phyloP scores from a whole-genome alignment of 83 land plant genomes.

The Larix sibirica region DNA sequence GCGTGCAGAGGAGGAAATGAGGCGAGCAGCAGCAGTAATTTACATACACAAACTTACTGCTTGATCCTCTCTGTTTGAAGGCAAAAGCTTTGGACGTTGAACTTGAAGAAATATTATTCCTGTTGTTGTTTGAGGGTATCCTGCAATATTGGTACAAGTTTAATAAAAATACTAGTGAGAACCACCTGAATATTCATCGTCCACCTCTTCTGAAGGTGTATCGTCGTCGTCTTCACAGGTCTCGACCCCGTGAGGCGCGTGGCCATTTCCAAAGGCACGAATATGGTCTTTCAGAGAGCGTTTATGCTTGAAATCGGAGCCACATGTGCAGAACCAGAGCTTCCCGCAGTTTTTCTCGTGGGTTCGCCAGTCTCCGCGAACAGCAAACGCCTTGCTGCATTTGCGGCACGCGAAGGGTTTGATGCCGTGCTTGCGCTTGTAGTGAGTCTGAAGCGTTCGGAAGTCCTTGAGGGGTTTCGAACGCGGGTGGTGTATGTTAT shows the following conservation, averaged over 20 bases:
- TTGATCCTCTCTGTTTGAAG: no score
- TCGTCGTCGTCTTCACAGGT: conserved; percentile 1
- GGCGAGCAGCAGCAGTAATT: no score
- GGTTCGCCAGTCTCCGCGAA: conserved; percentile 48
- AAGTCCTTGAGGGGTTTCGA: conserved; percentile 44
- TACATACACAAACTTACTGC: no score
- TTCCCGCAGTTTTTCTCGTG: conserved; percentile 58
- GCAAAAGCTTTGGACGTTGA: no score
- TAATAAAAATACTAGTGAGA: no score
- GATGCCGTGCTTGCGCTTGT: conserved; percentile 46
- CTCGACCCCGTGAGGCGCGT: conserved; percentile 19
- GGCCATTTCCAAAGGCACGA: conserved; percentile 37
- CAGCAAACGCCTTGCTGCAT: conserved; percentile 45
- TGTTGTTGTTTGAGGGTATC: no score
- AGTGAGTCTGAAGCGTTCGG: conserved; percentile 48
- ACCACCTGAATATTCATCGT: no score
- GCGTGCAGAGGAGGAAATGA: no score
- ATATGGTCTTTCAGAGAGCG: conserved; percentile 51
- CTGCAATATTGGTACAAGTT: no score
- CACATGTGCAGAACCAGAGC: conserved; percentile 47
- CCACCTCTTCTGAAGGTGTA: no score
- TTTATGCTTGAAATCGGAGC: conserved; percentile 55
- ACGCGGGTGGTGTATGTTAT: conserved; percentile 38
- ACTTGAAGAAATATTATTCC: no score
- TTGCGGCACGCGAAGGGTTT: conserved; percentile 42